A percentile compares a stretch with the other conserved stretches of the same genome.
Conservation (phyloP, 2,329 filamentous ascomycete genomes). For the Aspergillus brunneoviolaceus region DNA sequence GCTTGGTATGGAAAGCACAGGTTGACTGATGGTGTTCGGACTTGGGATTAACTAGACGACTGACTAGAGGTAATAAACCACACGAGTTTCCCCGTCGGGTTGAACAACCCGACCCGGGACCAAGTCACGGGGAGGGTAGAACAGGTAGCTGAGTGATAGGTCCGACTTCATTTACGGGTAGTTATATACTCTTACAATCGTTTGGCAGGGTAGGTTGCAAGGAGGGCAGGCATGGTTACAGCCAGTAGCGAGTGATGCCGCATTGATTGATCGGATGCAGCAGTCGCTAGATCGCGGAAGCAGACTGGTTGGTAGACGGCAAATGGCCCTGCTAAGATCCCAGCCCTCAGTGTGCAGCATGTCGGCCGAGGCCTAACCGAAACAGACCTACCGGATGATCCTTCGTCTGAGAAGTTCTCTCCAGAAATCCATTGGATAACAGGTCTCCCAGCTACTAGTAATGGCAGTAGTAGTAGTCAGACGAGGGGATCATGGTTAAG, state of each 20-base stretch:
- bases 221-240: background rate
- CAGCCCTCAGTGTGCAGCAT: constrained; percentile 14
- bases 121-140: background rate
- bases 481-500: background rate
- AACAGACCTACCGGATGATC: constrained; percentile 17
- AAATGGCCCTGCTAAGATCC: constrained; percentile 8
- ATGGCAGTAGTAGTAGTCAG: background rate
- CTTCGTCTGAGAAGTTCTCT: background rate
- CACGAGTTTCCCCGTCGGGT: background rate
- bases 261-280: background rate
- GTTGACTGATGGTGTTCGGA: background rate
- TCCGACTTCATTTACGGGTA: background rate
- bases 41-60: background rate
- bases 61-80: background rate
- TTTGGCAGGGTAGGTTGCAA: background rate
- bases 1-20: background rate
- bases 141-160: too few relatives aligned
- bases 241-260: background rate
- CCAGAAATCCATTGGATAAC: constrained; percentile 11
- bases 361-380: constrained; percentile 17
- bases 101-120: background rate
- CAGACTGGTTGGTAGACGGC: background rate
- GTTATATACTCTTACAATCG: background rate
- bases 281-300: background rate
- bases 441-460: background rate